Evolutionary conservation across 768 basidiomycete genomes (phyloP).

Genomic region (Mrakia gelida): DNA sequence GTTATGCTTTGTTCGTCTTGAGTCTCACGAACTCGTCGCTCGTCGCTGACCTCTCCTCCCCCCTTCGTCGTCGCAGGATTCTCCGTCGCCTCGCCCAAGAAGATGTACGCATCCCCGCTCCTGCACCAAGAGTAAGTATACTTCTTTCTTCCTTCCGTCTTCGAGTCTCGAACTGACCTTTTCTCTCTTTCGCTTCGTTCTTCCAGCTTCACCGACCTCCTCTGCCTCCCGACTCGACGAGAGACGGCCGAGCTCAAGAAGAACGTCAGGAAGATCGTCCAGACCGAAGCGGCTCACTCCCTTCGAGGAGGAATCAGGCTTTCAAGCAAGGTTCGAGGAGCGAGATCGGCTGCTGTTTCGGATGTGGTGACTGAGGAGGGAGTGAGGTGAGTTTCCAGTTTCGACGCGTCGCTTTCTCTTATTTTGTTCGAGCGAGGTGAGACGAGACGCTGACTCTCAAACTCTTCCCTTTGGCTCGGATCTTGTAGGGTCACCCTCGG

Average conservation of each 20-base stretch:
- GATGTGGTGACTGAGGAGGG: conserved; percentile 12
- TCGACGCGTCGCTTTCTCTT: too few species aligned
- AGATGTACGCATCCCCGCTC: conserved; percentile 3
- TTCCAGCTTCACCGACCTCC: conserved; percentile 15
- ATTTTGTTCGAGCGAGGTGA: neutral
- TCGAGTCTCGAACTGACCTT: neutral
- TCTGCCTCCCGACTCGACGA: neutral
- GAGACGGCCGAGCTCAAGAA: conserved; percentile 14
- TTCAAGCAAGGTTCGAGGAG: neutral
- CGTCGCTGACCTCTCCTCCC: neutral
- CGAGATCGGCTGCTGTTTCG: neutral
- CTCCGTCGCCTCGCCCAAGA: conserved; percentile 2
- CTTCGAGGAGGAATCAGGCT: conserved; percentile 18
- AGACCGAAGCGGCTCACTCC: neutral
- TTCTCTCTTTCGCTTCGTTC: neutral
- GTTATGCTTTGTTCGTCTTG: too few species aligned
- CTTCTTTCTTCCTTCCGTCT: neutral
- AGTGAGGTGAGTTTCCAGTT: neutral
- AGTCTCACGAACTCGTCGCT: too few species aligned
- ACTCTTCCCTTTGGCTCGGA: neutral
- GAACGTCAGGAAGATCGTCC: conserved; percentile 7
- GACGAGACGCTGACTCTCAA: neutral
- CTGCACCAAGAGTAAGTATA: neutral
- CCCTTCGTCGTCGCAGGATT: neutral
- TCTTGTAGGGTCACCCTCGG: neutral